Percentiles rank a stretch among this genome's conserved stretches.
Conservation (phyloP, 441 rosid species). For the Aquilaria agallochum region DNA sequence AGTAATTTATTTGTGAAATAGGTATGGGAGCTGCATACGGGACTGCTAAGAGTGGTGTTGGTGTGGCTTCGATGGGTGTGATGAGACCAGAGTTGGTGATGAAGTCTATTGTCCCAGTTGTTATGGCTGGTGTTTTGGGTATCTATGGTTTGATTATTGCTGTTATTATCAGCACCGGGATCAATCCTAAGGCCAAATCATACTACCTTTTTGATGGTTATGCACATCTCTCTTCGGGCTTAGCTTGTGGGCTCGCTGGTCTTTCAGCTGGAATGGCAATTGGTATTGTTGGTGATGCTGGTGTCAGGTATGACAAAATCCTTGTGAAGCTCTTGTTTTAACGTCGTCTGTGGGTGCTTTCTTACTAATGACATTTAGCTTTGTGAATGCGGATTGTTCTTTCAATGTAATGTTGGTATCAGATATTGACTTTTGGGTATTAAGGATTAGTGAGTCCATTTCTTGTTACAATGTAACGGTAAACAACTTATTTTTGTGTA, state of each 20-base stretch:
- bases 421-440: no score
- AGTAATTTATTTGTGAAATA: conserved; percentile 9
- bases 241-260: conserved; percentile 66
- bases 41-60: conserved; percentile 60
- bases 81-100: conserved; percentile 78
- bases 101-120: conserved; percentile 75
- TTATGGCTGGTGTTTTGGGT: conserved; percentile 84
- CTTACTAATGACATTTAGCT: background rate
- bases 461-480: no score
- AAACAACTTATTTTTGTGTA: no score
- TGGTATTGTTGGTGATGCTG: conserved; percentile 69
- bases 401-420: background rate
- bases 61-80: conserved; percentile 75
- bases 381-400: background rate
- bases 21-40: conserved; percentile 69
- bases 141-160: conserved; percentile 76
- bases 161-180: conserved; percentile 71
- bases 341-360: background rate
- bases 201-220: conserved; percentile 59
- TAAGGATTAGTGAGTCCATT: no score
- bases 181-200: conserved; percentile 59
- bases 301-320: conserved; percentile 49
- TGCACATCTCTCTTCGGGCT: conserved; percentile 59
- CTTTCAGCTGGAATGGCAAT: conserved; percentile 81
- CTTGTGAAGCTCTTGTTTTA: no score